Base-by-base conservation (phyloP, 495 filamentous ascomycete species). In the Aspergillus biplanus region DNA sequence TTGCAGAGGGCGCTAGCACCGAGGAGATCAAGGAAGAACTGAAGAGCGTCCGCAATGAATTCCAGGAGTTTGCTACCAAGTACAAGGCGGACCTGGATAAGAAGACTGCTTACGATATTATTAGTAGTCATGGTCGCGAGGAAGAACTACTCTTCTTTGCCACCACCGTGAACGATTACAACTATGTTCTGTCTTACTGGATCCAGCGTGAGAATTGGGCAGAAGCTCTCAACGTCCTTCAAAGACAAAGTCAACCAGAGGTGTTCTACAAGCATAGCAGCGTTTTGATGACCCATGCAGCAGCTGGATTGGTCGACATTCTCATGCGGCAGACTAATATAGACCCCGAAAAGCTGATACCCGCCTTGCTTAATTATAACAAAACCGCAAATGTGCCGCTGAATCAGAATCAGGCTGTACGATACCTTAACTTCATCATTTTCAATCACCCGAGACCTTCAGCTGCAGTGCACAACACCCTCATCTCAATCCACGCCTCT, bases 141-240 rank as follows among this genome's bases (percentile, higher is more conserved):
- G 88, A 92, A 68, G 96, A 99, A 71, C 78, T 99, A 12, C 84
- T 99, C 1, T 92, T 86, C 77, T 98, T 92, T 76, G 95, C 95
- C 9, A 92, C 90, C 54, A 87, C 87, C 21, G 82, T 93, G 33
- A 89, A 93, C 67, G 95, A 99, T 73, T 89, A 94, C 78, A 95
- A 95, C 72, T 98, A 94, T 69, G 93, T 97, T 34, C 81, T 99
- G 18, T 89, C 91, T 0, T 99, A 99, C 78, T 99, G 96, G 96
- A 89, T 97, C 31, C 96, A 97, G 73, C 85, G 95, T 59, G 95
- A 97, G 75, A 87, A 92, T 66, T 99, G 95, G 95, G 73, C 85
- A n/a, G 91, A 97, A 65, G 90, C 92, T 5, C 76, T 99, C 66
- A 86, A 87, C 61, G 91, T 97, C 37, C 80, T 99, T 16, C 94